Evolutionary conservation across 495 filamentous ascomycete genomes (phyloP).

Genomic region (Lichenothelia convexa): DNA sequence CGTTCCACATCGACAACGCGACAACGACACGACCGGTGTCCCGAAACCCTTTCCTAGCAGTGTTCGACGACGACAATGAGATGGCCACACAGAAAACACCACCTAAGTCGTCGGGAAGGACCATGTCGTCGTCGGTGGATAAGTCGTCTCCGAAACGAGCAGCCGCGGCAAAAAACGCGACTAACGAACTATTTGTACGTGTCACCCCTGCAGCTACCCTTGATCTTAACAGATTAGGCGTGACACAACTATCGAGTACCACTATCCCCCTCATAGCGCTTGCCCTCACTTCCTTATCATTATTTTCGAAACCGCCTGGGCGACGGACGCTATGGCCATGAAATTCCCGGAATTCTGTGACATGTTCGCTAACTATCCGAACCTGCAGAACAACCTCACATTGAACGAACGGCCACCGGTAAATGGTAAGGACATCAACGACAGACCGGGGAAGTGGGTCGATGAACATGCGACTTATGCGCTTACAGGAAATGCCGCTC

Average conservation of each 20-base stretch:
- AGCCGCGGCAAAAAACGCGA: conserved; percentile 24
- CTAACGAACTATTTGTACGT: conserved; percentile 81
- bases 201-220: neutral
- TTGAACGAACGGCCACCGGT: conserved; percentile 16
- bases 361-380: conserved; percentile 22
- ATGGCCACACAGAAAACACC: conserved; percentile 4
- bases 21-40: conserved; percentile 69
- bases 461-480: too few species aligned
- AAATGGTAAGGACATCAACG: conserved; percentile 12
- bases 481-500: too few species aligned
- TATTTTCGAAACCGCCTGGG: neutral
- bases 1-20: too few species aligned
- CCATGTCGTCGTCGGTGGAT: neutral
- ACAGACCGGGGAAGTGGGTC: too few species aligned
- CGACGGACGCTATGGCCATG: conserved; percentile 13
- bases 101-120: neutral
- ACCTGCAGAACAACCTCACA: conserved; percentile 19
- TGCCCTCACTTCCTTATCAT: neutral
- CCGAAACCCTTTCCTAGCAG: conserved; percentile 83
- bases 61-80: conserved; percentile 30
- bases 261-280: conserved; percentile 1
- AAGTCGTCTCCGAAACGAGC: neutral
- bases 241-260: neutral
- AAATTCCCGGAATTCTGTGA: conserved; percentile 16
- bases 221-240: neutral